Base-by-base conservation (phyloP, 2,329 filamentous ascomycete species). In the Nemania bipapillata region DNA sequence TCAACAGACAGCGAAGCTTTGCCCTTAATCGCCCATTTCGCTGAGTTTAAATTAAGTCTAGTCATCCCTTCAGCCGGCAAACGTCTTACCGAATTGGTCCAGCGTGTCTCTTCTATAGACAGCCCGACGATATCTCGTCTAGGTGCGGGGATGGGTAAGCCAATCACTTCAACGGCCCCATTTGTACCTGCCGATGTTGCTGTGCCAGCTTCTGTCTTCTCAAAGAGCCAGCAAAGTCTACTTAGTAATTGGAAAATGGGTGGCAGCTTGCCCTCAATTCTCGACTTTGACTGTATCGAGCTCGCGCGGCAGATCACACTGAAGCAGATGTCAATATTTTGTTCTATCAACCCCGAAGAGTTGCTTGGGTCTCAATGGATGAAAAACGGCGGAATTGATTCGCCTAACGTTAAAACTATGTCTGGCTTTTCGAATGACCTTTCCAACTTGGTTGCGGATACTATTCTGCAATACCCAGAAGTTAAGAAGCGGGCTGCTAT, bases 351-450 rank as follows among this genome's bases (percentile, higher is more conserved):
- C 72, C 93, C 96, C 0, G 93, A 97, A 73, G 96, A 99, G 80
- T 88, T 99, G 4, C 86, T 99, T 9, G 93, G 91, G 2, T 92
- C 93, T 0, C 94, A 97, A 80, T 98, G 95, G 94, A 97, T 92
- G 81, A 97, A 97, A 83, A 93, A 94, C 74, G 87, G 88, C 2
- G 92, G 91, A 4, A 89, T 89, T 0, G 88, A 91, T 68, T 92
- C 94, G 1, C 90, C 92, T 45, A 97, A 98, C 72, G 95, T 99
- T 70, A 92, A 95, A 78, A 92, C 93, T 4, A 97, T 98, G 93
- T 96, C 94, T 1, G 90, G 91, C 0, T 84, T 99, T 47, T 97
- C 95, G 2, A 99, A 94, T 0, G 94, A 97, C 72, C 84, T 99
- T 20, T 94, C 95, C 4, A 96, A 97, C 76, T 84, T 98, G 45